These are phyloP conservation scores for Malus hybrid DNA, from an alignment of 331 rosid genomes.

Conservation along the genomic window DNA sequence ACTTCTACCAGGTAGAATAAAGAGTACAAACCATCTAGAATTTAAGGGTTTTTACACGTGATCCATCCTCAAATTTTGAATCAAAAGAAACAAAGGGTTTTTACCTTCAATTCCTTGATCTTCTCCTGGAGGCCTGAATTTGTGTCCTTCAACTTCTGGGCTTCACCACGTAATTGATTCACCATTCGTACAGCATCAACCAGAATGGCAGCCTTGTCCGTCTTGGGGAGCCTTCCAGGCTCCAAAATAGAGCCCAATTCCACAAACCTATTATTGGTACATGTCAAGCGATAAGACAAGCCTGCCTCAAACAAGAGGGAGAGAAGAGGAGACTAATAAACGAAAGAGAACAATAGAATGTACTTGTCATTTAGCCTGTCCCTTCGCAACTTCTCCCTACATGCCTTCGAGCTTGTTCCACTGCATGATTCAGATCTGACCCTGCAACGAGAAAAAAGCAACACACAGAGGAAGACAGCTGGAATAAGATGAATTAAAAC, in stretches of 20 bases:
- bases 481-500: background rate
- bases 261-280: constrained; percentile 51
- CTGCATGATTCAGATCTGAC: constrained; percentile 60
- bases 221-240: constrained; percentile 92
- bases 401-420: constrained; percentile 85
- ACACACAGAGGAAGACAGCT: background rate
- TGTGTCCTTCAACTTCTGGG: constrained; percentile 79
- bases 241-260: constrained; percentile 90
- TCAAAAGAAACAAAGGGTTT: background rate
- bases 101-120: constrained; percentile 91
- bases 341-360: background rate
- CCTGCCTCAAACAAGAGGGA: background rate
- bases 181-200: constrained; percentile 84
- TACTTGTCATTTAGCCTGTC: constrained; percentile 97
- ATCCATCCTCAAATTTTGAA: too few relatives aligned
- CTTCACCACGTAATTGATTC: constrained; percentile 76
- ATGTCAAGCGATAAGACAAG: constrained; percentile 24
- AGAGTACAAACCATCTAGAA: too few relatives aligned
- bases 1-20: background rate
- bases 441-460: constrained; percentile 39
- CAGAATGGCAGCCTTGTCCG: constrained; percentile 85
- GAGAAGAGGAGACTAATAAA: background rate
- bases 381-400: constrained; percentile 95
- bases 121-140: constrained; percentile 71
- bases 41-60: too few relatives aligned